phyloP scores from a whole-genome alignment of 108 stramenopile genomes.

The Mayamaea pseudoterrestris region DNA sequence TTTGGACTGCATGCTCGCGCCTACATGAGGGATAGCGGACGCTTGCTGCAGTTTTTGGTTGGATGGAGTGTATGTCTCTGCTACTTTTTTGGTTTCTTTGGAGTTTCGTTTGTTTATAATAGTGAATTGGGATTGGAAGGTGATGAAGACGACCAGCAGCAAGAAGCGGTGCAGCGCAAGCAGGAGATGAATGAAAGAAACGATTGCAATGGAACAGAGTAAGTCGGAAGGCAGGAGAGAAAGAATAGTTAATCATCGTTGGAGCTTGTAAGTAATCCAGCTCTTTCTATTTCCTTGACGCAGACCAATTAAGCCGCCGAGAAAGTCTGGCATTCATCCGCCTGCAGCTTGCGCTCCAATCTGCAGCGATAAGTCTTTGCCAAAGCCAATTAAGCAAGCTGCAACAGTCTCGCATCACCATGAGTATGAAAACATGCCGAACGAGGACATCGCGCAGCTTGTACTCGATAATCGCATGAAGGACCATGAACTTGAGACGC shows the following conservation, averaged over 20 bases:
- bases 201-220: too few species aligned
- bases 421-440: conserved; percentile 39
- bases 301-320: neutral
- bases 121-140: too few species aligned
- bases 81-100: conserved; percentile 97
- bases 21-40: conserved; percentile 45
- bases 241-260: too few species aligned
- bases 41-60: conserved; percentile 49
- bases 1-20: conserved; percentile 45
- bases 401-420: conserved; percentile 1
- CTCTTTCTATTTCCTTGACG: too few species aligned
- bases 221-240: too few species aligned
- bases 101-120: conserved; percentile 73
- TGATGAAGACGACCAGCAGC: too few species aligned
- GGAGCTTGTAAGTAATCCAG: too few species aligned
- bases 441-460: conserved; percentile 62
- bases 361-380: conserved; percentile 51
- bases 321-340: conserved; percentile 26
- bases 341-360: conserved; percentile 63
- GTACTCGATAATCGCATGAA: conserved; percentile 73
- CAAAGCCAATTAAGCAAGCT: conserved; percentile 22
- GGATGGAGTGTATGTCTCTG: conserved; percentile 69
- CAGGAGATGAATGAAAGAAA: too few species aligned
- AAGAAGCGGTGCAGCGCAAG: too few species aligned
- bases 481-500: conserved; percentile 93